Evolutionary conservation across 371 early-diverging fungal species (phyloP).

Genomic region (Zopfochytrium polystomum): DNA sequence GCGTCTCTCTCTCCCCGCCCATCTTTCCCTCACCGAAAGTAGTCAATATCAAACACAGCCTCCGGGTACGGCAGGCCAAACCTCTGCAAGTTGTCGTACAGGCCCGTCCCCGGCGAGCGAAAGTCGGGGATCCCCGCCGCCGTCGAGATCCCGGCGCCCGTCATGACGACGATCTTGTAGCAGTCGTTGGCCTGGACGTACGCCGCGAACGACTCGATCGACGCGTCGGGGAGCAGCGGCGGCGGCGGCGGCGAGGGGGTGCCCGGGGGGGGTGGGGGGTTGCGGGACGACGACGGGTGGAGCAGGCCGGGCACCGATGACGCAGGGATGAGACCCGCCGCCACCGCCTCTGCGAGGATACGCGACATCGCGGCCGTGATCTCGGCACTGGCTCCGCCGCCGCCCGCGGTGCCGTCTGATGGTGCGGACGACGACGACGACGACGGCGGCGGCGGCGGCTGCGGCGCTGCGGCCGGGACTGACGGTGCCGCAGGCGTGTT

Average conservation of each 20-base stretch:
- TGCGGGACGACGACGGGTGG: no score
- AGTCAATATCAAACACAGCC: slow-evolving; percentile 91
- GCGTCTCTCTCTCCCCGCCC: neutral
- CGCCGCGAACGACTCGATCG: slow-evolving; percentile 37
- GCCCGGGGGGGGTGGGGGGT: neutral
- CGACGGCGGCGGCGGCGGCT: no score
- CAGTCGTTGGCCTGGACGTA: slow-evolving; percentile 33
- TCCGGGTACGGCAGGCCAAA: slow-evolving; percentile 88
- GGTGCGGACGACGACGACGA: no score
- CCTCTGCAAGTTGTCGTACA: slow-evolving; percentile 75
- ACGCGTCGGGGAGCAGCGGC: slow-evolving; percentile 25
- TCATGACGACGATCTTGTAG: slow-evolving; percentile 83
- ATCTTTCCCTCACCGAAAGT: slow-evolving; percentile 61
- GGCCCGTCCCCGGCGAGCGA: slow-evolving; percentile 85
- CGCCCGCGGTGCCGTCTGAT: no score
- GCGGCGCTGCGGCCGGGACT: no score
- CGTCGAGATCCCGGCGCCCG: slow-evolving; percentile 95
- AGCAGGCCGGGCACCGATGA: no score
- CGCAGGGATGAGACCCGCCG: no score
- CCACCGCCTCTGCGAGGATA: no score
- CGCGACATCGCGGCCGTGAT: no score
- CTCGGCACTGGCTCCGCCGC: no score
- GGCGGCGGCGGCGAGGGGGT: neutral
- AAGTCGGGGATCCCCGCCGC: slow-evolving; percentile 84
- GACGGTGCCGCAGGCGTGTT: no score